Percentiles rank a stretch among this genome's conserved stretches.
These are phyloP conservation scores for Apiotrichum gracile DNA, from an alignment of 1,284 basidiomycete species.

Conservation along the genomic window DNA sequence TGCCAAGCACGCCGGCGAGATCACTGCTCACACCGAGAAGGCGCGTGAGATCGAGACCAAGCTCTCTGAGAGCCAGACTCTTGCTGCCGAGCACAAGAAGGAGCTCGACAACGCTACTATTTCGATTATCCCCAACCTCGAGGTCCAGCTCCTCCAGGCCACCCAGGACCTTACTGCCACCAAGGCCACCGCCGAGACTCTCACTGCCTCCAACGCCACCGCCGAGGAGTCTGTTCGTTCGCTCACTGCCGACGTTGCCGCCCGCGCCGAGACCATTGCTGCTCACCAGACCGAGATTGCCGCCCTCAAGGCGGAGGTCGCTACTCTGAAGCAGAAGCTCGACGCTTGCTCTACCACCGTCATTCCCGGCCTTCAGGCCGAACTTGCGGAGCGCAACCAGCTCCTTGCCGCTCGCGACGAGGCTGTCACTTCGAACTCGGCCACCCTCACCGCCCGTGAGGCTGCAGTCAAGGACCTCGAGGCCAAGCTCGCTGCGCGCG, in stretches of 20 bases:
- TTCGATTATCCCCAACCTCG: conserved; percentile 2
- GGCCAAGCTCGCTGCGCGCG: background rate
- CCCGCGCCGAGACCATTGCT: background rate
- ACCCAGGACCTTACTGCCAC: background rate
- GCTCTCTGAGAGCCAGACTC: background rate
- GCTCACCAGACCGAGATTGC: background rate
- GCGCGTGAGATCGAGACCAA: background rate
- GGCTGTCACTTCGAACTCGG: background rate
- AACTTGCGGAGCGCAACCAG: background rate
- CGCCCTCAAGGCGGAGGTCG: background rate
- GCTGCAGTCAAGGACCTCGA: conserved; percentile 1
- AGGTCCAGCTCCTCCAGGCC: background rate
- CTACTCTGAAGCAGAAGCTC: background rate
- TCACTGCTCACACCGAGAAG: background rate
- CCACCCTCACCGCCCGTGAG: background rate
- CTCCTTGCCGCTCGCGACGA: background rate
- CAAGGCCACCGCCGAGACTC: background rate
- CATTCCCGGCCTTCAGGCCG: background rate
- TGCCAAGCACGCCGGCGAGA: background rate
- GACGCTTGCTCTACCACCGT: background rate
- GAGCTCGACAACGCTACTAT: conserved; percentile 6
- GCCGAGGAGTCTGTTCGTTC: background rate
- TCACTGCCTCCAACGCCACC: background rate
- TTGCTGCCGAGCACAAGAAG: background rate
- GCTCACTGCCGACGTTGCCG: background rate